Conservation (phyloP, 176 grass and related monocot species). For the Phragmites australis region DNA sequence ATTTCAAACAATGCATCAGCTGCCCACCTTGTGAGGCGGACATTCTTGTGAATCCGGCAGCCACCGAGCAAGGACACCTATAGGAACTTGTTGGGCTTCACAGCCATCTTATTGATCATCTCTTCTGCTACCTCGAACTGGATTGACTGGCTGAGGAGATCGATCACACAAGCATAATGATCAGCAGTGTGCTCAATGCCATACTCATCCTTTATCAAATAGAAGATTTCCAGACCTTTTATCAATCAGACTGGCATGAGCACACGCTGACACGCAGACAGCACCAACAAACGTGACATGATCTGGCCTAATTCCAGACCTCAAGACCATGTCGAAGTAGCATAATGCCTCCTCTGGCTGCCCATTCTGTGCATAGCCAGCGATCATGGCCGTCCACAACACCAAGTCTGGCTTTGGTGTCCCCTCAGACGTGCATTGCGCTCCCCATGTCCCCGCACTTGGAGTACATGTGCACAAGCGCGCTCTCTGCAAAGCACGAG, state of each 20-base stretch:
- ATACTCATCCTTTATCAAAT: slow-evolving; percentile 63
- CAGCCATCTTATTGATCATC: slow-evolving; percentile 57
- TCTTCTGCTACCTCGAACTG: slow-evolving; percentile 63
- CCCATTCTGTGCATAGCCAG: slow-evolving; percentile 74
- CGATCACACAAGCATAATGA: slow-evolving; percentile 81
- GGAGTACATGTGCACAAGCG: slow-evolving; percentile 83
- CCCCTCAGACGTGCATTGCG: slow-evolving; percentile 49
- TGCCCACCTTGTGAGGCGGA: slow-evolving; percentile 52
- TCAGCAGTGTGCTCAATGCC: slow-evolving; percentile 58
- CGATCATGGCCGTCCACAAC: slow-evolving; percentile 68
- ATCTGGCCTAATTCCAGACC: slow-evolving; percentile 58
- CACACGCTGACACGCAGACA: slow-evolving; percentile 74
- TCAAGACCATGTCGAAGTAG: slow-evolving; percentile 64
- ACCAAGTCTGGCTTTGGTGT: slow-evolving; percentile 63
- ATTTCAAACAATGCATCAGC: slow-evolving; percentile 73
- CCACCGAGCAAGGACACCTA: slow-evolving; percentile 85
- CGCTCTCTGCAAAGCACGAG: slow-evolving; percentile 59
- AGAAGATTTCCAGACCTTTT: slow-evolving; percentile 63
- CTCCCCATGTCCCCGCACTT: slow-evolving; percentile 70
- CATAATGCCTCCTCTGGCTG: slow-evolving; percentile 57
- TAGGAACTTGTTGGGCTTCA: slow-evolving; percentile 78
- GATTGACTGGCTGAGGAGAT: slow-evolving; percentile 70
- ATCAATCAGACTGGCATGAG: slow-evolving; percentile 75
- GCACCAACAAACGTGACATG: slow-evolving; percentile 72
- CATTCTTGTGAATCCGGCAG: slow-evolving; percentile 67